These are phyloP conservation scores for Aurifilum marmelostoma DNA, from an alignment of 2,329 filamentous ascomycete species.

Conservation along the genomic window DNA sequence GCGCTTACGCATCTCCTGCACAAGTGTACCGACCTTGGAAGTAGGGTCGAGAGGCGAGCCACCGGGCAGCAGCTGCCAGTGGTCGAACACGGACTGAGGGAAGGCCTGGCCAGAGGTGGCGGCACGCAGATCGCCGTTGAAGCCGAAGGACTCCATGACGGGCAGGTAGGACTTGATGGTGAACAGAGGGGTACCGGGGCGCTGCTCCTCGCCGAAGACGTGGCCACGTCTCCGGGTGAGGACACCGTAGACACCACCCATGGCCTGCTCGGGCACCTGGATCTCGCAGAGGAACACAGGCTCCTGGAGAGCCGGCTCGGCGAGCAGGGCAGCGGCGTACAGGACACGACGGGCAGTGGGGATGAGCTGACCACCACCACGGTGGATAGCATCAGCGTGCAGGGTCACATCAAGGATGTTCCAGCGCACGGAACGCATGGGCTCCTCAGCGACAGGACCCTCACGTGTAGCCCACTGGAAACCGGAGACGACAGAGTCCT, in stretches of 20 bases:
- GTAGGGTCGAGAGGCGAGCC: slow-evolving; percentile 85
- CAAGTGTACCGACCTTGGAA: slow-evolving; percentile 80
- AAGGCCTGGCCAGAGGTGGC: slow-evolving; percentile 97
- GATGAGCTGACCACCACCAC: slow-evolving; percentile 99
- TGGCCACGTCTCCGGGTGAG: slow-evolving; percentile 97
- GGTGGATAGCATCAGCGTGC: slow-evolving; percentile 98
- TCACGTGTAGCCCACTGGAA: slow-evolving; percentile 99
- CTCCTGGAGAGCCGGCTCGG: slow-evolving; percentile 89
- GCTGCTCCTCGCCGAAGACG: slow-evolving; percentile 98
- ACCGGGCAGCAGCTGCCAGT: slow-evolving; percentile 96
- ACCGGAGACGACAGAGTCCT: slow-evolving; percentile 98
- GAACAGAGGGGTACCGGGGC: slow-evolving; percentile 97
- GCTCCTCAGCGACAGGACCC: slow-evolving; percentile 97
- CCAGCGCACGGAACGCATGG: slow-evolving; percentile 95
- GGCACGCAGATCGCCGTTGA: slow-evolving; percentile 95
- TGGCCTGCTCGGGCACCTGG: slow-evolving; percentile 96
- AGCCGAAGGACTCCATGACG: slow-evolving; percentile 63
- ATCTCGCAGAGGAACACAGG: slow-evolving; percentile 99
- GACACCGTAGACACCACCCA: slow-evolving; percentile 99
- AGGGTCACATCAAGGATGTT: slow-evolving; percentile 99
- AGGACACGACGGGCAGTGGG: slow-evolving; percentile 97
- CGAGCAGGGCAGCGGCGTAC: slow-evolving; percentile 89
- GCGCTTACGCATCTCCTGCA: slow-evolving; percentile 92
- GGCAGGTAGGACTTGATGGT: slow-evolving; percentile 67
- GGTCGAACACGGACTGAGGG: slow-evolving; percentile 98